Base-by-base conservation (phyloP, 805 yeast species). In the Starmerella gropengiesseri region DNA sequence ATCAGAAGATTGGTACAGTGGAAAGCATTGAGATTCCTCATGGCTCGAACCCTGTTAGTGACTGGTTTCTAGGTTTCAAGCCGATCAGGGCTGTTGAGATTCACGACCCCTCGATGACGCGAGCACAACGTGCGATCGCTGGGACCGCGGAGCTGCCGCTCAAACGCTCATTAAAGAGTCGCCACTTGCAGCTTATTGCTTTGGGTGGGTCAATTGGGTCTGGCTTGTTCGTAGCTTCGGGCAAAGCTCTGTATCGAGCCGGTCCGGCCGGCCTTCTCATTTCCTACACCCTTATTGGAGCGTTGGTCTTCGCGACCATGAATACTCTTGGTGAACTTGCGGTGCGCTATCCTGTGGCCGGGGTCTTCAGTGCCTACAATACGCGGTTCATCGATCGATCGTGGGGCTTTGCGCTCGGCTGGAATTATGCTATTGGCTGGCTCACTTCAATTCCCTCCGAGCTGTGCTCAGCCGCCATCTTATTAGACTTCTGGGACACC, bases 141-240 rank as follows among this genome's bases (percentile, higher is more conserved):
- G 36, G 41, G 14, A 60, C 73, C 4, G 70, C 73, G 20, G 63
- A 64, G 42, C 59, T 71, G 2, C 73, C 71, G 2, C 56, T 69
- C 57, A 61, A 69, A 30, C 64, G 79, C 50, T 59, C 68, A 9
- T 64, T 69, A 41, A 60, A 60, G 51, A 54, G 65, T 9, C 68
- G 86, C 55, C 86, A 79, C 60, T 64, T 80, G 53, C 74, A 77
- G 48, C 73, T 81, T 79, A 78, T 79, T 52, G 78, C 84, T 30
- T 68, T 80, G 32, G 82, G 83, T 25, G 79, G 83, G 28, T 74
- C 81, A 50, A 74, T 78, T 40, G 87, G 87, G 52, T 78, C 85
- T 2, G 86, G 87, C 56, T 61, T 79, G 42, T 73, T 80, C 51
- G 77, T 80, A 38, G 85, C 86, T 54, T 66, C 77, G 9, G 84